Evolutionary conservation across 2,329 filamentous ascomycete species (phyloP).

Genomic region (Fusarium virguliforme): DNA sequence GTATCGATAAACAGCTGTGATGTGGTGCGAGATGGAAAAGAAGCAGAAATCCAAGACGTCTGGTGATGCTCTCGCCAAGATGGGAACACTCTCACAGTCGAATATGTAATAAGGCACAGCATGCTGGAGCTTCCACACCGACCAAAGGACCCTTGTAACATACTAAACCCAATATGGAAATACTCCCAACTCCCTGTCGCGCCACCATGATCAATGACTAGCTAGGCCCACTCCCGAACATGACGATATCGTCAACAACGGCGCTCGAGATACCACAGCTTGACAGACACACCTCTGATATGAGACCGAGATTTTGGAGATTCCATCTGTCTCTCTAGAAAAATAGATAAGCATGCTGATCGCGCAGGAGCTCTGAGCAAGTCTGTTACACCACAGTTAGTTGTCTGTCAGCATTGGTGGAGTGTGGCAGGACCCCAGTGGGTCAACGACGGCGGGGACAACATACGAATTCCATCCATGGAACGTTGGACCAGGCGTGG

Average conservation of each 20-base stretch:
- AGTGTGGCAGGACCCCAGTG: background rate
- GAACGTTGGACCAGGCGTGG: conserved; percentile 42
- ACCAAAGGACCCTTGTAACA: background rate
- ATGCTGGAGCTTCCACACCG: conserved; percentile 7
- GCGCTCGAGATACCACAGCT: background rate
- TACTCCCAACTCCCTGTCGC: conserved; percentile 25
- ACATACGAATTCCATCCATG: conserved; percentile 53
- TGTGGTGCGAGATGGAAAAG: background rate
- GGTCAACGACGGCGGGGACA: background rate
- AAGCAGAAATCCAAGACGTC: background rate
- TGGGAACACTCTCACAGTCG: background rate
- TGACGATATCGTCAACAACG: background rate
- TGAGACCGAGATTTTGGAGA: background rate
- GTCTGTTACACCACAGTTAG: conserved; percentile 18
- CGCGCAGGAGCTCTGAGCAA: conserved; percentile 35
- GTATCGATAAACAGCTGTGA: background rate
- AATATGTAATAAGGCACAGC: background rate
- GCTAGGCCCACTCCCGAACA: background rate
- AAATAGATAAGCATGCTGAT: conserved; percentile 44
- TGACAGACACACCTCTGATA: conserved; percentile 10
- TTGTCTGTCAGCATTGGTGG: background rate
- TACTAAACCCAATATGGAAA: conserved; percentile 31
- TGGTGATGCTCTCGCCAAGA: background rate
- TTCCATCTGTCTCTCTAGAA: conserved; percentile 24
- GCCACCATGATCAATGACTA: background rate